Evolutionary conservation across 257 asterid species (phyloP).

Genomic region (Buddleja alternifolia): DNA sequence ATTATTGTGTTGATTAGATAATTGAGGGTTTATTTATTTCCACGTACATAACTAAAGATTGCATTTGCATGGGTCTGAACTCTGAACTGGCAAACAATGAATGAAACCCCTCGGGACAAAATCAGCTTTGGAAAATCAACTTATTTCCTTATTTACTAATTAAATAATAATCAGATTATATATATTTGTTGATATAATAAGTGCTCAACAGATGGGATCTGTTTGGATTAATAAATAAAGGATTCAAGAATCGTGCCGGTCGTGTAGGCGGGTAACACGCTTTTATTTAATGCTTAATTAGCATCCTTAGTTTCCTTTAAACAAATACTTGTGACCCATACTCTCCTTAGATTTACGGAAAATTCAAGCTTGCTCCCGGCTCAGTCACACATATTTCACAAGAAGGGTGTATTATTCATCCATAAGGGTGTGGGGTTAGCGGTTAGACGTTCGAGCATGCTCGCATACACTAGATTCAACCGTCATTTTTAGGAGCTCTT

Average conservation of each 20-base stretch:
- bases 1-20: neutral
- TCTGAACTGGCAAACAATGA: constrained; percentile 28
- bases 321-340: neutral
- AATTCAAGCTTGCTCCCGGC: too few species aligned
- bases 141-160: neutral
- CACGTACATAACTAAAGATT: constrained; percentile 8
- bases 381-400: too few species aligned
- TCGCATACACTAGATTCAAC: too few species aligned
- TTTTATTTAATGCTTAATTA: neutral
- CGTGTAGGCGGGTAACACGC: constrained; percentile 15
- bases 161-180: neutral
- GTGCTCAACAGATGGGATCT: constrained; percentile 21
- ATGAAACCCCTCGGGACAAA: neutral
- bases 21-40: constrained; percentile 2
- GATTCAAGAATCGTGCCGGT: constrained; percentile 13
- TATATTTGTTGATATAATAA: neutral
- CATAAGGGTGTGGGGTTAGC: too few species aligned
- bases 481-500: too few species aligned
- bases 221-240: constrained; percentile 22
- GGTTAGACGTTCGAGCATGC: too few species aligned
- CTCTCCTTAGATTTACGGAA: too few species aligned
- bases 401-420: too few species aligned
- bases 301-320: neutral
- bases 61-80: constrained; percentile 9
- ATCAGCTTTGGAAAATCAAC: neutral